Base-by-base conservation (phyloP, 768 basidiomycete genomes). In the Phaeolepiota aurea region DNA sequence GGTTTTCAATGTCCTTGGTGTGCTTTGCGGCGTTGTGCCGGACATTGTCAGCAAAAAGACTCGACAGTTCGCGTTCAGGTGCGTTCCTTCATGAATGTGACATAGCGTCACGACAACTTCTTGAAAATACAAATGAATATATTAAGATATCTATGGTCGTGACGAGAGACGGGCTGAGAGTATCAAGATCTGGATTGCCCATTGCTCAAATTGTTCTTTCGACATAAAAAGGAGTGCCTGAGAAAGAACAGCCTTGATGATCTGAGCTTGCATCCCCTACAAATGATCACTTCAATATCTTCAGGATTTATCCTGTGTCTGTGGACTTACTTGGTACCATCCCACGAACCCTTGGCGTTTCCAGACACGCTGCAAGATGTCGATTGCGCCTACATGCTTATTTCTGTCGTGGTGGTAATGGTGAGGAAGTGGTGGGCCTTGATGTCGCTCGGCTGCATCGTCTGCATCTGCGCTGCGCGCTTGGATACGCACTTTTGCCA, bases 221-320 rank as follows among this genome's bases (percentile, higher is more conserved):
- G 91, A 88, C 68, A 94, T 85, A 69, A 99, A 99, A 40, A 98
- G 64, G 48, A 99, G 70, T 2, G 92, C 94, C 60, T 99, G 96
- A 5, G 90, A 87, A 11, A 99, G 64, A 10, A 97, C 93, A 0
- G 94, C 96, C 59, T 99, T 99, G 38, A 79, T 73, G 43, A 98
- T 92, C 60, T 99, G 96, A 0, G 96, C 93, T 48, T 84, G 73
- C 87, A 99, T 93, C 9, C 96, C 96, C 84, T 93, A 60, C 35
- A 45, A n/a, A n/a, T n/a, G n/a, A n/a, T n/a, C n/a, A n/a, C n/a
- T n/a, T n/a, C n/a, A n/a, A n/a, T n/a, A n/a, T n/a, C n/a, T n/a
- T n/a, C n/a, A n/a, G n/a, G n/a, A n/a, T n/a, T n/a, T n/a, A n/a
- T n/a, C n/a, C n/a, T n/a, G n/a, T n/a, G n/a, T n/a, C n/a, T n/a